Conservation (phyloP, 768 basidiomycete genomes). For the Podaxis pistillaris region DNA sequence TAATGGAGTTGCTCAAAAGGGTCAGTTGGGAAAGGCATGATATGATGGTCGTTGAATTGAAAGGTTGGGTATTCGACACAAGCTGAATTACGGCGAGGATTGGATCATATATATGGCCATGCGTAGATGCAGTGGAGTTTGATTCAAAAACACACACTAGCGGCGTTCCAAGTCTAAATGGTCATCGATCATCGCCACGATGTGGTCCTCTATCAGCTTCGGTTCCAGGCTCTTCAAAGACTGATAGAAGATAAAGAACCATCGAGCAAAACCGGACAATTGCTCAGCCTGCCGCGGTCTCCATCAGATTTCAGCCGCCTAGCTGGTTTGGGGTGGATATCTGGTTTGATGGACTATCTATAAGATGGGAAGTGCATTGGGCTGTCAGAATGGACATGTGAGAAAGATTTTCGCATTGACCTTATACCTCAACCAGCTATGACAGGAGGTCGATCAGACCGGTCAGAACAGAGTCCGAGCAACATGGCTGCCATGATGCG, state of each 20-base stretch:
- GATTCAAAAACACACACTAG: neutral
- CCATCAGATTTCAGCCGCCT: neutral
- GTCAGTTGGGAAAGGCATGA: constrained; percentile 11
- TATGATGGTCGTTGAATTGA: neutral
- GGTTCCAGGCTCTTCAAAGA: neutral
- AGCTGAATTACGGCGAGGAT: neutral
- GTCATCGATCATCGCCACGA: neutral
- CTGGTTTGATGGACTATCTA: neutral
- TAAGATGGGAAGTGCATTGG: too few relatives aligned
- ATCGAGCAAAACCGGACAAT: neutral
- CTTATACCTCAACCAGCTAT: neutral
- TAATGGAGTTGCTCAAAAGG: constrained; percentile 9
- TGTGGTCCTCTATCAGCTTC: neutral
- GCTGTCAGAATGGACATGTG: neutral
- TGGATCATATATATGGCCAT: neutral
- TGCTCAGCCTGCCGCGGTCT: neutral
- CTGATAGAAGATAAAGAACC: neutral
- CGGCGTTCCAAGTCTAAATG: neutral
- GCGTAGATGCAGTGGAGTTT: neutral
- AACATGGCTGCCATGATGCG: too few relatives aligned
- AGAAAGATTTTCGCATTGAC: neutral
- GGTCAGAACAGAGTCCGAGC: too few relatives aligned
- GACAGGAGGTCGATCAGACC: neutral
- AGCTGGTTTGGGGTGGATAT: neutral
- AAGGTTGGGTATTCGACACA: neutral